A percentile compares a stretch with the other conserved stretches of the same genome.
Conservation (phyloP, 2,329 filamentous ascomycete genomes). For the Colletotrichum tropicale region DNA sequence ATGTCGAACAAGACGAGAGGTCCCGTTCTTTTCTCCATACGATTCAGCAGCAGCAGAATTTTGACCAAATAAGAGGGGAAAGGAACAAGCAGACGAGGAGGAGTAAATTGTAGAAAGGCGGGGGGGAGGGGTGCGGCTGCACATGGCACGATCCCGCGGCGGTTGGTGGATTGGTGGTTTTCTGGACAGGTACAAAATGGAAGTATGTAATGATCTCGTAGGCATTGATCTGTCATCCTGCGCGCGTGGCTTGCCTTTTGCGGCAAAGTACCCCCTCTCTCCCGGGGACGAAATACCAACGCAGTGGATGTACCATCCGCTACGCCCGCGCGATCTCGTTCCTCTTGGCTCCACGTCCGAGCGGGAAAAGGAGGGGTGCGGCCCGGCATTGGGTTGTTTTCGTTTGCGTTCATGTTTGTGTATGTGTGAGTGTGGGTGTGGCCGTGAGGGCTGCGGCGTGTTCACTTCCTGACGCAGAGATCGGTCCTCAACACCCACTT, state of each 20-base stretch:
- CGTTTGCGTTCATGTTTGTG: neutral
- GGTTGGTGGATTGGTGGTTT: neutral
- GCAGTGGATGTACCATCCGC: neutral
- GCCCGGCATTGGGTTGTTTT: neutral
- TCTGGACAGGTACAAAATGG: neutral
- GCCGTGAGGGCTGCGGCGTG: neutral
- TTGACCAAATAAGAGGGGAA: conserved; percentile 4
- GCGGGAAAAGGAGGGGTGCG: neutral
- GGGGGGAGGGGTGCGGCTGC: neutral
- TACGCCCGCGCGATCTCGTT: neutral
- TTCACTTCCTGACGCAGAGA: conserved; percentile 64
- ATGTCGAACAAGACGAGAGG: neutral
- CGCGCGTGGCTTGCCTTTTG: neutral
- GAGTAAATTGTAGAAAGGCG: neutral
- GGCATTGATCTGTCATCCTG: neutral
- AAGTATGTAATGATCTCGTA: neutral
- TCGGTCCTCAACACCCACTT: conserved; percentile 93
- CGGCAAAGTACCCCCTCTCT: neutral
- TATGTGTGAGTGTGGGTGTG: neutral
- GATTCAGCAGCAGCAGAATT: neutral
- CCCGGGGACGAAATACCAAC: neutral
- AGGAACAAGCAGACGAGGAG: neutral
- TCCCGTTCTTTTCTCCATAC: neutral
- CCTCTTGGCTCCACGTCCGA: neutral
- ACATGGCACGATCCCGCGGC: neutral